phyloP scores from a whole-genome alignment of 257 asterid genomes.

The Paraleonurus japonicus region DNA sequence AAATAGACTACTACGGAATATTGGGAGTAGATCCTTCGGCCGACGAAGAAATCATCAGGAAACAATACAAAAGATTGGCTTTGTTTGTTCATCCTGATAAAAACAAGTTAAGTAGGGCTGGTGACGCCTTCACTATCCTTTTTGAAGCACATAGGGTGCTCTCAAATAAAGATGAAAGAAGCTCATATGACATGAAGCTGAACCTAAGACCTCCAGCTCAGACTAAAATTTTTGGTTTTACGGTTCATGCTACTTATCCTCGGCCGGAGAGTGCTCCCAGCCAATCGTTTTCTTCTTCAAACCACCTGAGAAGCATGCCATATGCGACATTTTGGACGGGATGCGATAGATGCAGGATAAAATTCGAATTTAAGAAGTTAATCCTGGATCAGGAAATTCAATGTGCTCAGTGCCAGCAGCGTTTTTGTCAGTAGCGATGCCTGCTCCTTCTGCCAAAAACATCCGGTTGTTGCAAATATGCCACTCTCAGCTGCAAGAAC shows the following conservation, averaged over 20 bases:
- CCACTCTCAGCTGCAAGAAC: constrained; percentile 17
- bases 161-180: constrained; percentile 47
- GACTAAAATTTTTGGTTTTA: constrained; percentile 19
- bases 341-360: constrained; percentile 45
- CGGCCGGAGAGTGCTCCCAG: constrained; percentile 25
- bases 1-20: constrained; percentile 51
- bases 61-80: constrained; percentile 49
- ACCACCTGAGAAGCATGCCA: not conserved
- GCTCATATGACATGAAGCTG: constrained; percentile 36
- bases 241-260: constrained; percentile 3
- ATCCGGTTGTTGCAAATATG: constrained; percentile 15
- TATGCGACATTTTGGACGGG: constrained; percentile 58
- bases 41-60: constrained; percentile 42
- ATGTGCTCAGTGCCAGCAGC: constrained; percentile 35
- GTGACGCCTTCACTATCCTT: constrained; percentile 62
- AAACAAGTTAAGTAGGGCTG: constrained; percentile 64
- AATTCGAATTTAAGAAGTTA: constrained; percentile 31
- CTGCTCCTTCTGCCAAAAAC: constrained; percentile 33
- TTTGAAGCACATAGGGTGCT: constrained; percentile 60
- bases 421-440: constrained; percentile 45
- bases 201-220: constrained; percentile 25
- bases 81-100: constrained; percentile 74
- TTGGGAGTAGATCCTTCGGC: constrained; percentile 48
- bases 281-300: not conserved
- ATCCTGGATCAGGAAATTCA: constrained; percentile 43